These are phyloP conservation scores for Solanum hybrid DNA, from an alignment of 305 asterid species.

Conservation along the genomic window DNA sequence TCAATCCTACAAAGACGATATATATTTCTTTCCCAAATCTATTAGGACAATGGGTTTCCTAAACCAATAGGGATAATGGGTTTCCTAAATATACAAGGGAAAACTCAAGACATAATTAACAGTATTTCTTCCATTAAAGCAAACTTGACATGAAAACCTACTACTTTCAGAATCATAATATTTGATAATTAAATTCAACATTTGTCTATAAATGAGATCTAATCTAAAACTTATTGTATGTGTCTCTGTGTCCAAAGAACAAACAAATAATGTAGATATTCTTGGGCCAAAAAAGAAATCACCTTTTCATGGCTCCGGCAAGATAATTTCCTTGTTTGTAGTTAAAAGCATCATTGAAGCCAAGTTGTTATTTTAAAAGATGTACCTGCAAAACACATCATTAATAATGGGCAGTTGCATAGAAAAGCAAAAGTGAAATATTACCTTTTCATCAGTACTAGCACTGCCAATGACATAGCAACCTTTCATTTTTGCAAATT, in stretches of 20 bases:
- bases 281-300: neutral
- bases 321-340: conserved; percentile 8
- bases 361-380: conserved; percentile 11
- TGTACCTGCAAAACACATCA: conserved; percentile 4
- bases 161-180: neutral
- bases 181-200: neutral
- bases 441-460: conserved; percentile 17
- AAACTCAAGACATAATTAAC: neutral
- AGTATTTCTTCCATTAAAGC: neutral
- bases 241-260: neutral
- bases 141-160: neutral
- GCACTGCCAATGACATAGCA: conserved; percentile 26
- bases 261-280: neutral
- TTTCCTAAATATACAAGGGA: too few relatives aligned
- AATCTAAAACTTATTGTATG: neutral
- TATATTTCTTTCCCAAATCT: neutral
- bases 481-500: conserved; percentile 16
- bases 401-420: neutral
- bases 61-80: neutral
- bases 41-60: neutral
- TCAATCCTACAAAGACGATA: neutral
- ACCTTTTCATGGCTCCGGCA: conserved; percentile 13
- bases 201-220: neutral
- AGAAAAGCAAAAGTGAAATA: neutral
- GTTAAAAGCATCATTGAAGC: conserved; percentile 20